Evolutionary conservation across 495 filamentous ascomycete genomes (phyloP), one percentile per base, ranked within the genome.

Genomic region (Terfezia claveryi): DNA sequence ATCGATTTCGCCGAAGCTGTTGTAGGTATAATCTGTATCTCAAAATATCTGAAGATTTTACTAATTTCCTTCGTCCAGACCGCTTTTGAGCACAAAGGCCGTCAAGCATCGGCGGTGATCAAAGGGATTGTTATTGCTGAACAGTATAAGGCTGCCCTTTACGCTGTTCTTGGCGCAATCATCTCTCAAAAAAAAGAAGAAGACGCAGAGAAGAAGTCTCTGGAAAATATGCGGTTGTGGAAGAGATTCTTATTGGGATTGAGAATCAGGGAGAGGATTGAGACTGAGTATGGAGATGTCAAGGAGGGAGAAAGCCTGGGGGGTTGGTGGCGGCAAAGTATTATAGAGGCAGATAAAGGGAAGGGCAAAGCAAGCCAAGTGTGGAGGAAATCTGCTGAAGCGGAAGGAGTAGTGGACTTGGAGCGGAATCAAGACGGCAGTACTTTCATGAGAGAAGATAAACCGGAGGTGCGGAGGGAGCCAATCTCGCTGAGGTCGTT

Each of bases 1-100:
- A 72, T 96, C 37, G 89, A 96, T 67, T 92, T 81, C 59, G 84
- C 84, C 36, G 82, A 85, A 46, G 91, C 92, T 14, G 78, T 99
- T 8, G 60, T 62, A 62, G 7, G 60, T 44, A 16, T 37, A 11
- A 10, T 36, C 46, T 23, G 17, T 46, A 46, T 46, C 4, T 4
- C 41, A 14, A 14, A 46, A 3, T 46, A 46, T 46, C 0, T 4
- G 14, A 14, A 14, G 14, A 46, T 4, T 46, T 9, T 4, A 46
- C 41, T 46, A 14, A 46, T 20, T 20, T 20, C 12, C 8, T 46
- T 20, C 12, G 0, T 44, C 2, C 7, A 62, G 11, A 91, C 83
- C 1, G 87, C 87, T 0, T 98, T 96, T 63, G 72, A 81, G 36
- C 95, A 94, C 64, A 79, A 74, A 65, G 85, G 85, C 12, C 74